These are phyloP conservation scores for Adansonia rubrostipa DNA, from an alignment of 441 rosid species.

Conservation along the genomic window DNA sequence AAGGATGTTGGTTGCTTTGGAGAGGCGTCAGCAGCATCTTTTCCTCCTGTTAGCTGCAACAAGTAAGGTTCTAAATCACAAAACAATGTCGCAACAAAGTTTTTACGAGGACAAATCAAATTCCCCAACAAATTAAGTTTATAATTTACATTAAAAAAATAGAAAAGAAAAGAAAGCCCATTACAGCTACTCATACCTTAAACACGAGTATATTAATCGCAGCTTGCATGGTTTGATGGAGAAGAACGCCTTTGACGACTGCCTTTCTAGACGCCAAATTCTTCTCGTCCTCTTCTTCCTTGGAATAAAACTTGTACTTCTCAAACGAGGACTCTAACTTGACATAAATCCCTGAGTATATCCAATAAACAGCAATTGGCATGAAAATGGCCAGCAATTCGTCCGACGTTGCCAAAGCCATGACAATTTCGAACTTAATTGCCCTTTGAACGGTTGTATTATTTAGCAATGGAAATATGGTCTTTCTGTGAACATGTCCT, in stretches of 20 bases:
- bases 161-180: too few relatives aligned
- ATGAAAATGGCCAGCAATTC: background rate
- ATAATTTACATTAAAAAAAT: background rate
- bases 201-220: background rate
- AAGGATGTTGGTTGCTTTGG: constrained; percentile 49
- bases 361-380: background rate
- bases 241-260: background rate
- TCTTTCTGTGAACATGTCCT: background rate
- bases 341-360: constrained; percentile 1
- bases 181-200: background rate
- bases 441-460: background rate
- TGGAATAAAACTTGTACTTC: constrained; percentile 1
- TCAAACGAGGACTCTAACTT: background rate
- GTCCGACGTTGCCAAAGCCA: background rate
- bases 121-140: background rate
- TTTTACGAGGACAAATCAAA: background rate
- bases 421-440: background rate
- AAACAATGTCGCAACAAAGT: background rate
- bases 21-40: constrained; percentile 38
- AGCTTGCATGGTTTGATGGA: background rate
- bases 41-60: constrained; percentile 61
- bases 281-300: constrained; percentile 16
- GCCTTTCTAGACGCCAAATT: constrained; percentile 6
- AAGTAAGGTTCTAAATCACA: background rate
- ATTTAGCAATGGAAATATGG: background rate